These are phyloP conservation scores for Lobulomyces angularis DNA, from an alignment of 192 early-diverging fungal species.

Conservation along the genomic window DNA sequence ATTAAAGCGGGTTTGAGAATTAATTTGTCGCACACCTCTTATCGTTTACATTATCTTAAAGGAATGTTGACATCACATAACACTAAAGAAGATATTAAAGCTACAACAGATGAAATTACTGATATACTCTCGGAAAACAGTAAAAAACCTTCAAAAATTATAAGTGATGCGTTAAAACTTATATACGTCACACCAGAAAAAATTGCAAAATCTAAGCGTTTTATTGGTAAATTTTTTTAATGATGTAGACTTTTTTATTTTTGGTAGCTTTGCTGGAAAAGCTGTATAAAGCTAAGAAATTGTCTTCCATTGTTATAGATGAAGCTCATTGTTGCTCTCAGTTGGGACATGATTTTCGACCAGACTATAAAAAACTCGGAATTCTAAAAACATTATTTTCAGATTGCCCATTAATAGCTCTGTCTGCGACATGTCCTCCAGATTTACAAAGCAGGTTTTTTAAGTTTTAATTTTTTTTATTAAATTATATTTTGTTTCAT, in stretches of 20 bases:
- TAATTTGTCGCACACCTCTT: no score
- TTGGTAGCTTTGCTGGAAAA: constrained; percentile 38
- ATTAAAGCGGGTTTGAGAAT: no score
- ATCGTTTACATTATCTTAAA: neutral
- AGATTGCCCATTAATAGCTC: no score
- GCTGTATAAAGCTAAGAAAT: constrained; percentile 42
- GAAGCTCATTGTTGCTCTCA: constrained; percentile 95
- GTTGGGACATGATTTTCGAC: constrained; percentile 97
- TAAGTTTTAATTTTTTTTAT: neutral
- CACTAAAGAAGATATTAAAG: neutral
- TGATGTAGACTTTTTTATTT: constrained; percentile 54
- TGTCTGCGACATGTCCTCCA: no score
- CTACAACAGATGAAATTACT: constrained; percentile 41
- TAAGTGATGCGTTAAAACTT: constrained; percentile 32
- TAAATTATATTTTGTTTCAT: neutral
- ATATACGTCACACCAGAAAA: constrained; percentile 80
- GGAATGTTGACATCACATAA: neutral
- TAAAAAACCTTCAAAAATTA: constrained; percentile 33
- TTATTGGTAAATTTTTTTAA: constrained; percentile 14
- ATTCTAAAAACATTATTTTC: constrained; percentile 5
- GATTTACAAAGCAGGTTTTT: no score
- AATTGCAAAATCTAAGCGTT: neutral
- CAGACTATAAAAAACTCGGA: constrained; percentile 64
- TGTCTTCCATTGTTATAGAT: constrained; percentile 73
- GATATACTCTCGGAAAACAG: constrained; percentile 39